Evolutionary conservation across 257 asterid genomes (phyloP).

Genomic region (Galeopsis tetrahit): DNA sequence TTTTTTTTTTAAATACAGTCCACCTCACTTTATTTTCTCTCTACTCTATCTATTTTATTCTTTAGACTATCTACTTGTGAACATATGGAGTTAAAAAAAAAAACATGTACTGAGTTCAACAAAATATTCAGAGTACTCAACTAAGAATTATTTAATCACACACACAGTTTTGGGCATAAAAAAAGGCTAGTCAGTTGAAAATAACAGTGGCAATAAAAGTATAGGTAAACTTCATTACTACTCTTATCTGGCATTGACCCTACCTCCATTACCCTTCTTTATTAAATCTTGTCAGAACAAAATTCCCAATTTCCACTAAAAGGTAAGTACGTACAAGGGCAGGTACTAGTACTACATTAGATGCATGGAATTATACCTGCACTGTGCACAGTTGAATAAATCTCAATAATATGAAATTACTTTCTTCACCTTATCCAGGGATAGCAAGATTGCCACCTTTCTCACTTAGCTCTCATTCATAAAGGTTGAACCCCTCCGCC

Average conservation of each 20-base stretch:
- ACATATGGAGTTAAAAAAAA: too few species aligned
- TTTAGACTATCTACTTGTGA: too few species aligned
- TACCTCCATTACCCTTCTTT: constrained; percentile 16
- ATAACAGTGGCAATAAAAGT: neutral
- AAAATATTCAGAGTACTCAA: too few species aligned
- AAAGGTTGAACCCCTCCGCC: neutral
- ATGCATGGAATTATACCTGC: constrained; percentile 15
- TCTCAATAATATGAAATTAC: neutral
- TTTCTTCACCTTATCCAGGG: neutral
- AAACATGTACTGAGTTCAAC: too few species aligned
- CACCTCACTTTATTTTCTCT: too few species aligned
- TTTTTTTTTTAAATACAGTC: too few species aligned
- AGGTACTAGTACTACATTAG: neutral
- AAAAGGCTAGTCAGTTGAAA: too few species aligned
- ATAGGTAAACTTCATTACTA: neutral
- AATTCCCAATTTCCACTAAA: constrained; percentile 1
- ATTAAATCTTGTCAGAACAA: neutral
- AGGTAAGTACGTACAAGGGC: neutral
- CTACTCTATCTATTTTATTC: too few species aligned
- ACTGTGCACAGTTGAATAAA: constrained; percentile 13
- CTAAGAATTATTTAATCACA: too few species aligned
- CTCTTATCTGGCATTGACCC: constrained; percentile 27
- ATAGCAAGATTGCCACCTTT: neutral
- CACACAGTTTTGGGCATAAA: too few species aligned
- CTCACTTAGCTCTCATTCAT: neutral